Conservation (phyloP, 768 basidiomycete genomes). For the Sarcodon sp. region DNA sequence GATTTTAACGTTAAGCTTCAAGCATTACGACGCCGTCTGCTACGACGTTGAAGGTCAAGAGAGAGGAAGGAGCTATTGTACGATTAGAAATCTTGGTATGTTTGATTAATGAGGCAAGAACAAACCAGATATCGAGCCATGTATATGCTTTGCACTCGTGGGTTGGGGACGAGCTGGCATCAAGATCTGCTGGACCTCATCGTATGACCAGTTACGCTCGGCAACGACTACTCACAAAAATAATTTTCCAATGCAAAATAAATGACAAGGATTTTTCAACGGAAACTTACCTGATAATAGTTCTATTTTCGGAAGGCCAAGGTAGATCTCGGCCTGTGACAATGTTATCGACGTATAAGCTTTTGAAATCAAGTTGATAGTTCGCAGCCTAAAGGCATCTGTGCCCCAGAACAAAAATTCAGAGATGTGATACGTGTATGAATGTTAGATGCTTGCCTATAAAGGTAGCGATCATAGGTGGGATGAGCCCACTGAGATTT, state of each 20-base stretch:
- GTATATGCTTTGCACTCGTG: not conserved
- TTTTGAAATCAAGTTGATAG: conserved; percentile 40
- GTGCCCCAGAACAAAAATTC: not conserved
- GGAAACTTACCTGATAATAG: conserved; percentile 18
- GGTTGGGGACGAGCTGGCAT: conserved; percentile 17
- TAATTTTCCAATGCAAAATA: not conserved
- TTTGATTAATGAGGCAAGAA: conserved; percentile 4
- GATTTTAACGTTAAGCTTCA: not conserved
- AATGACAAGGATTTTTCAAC: not conserved
- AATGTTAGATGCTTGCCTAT: conserved; percentile 27
- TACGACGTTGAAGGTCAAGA: conserved; percentile 35
- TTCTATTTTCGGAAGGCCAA: conserved; percentile 29
- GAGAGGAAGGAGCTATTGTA: conserved; percentile 26
- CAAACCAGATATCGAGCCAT: conserved; percentile 2
- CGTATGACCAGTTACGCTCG: conserved; percentile 37
- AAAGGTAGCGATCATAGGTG: conserved; percentile 32
- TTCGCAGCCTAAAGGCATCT: conserved; percentile 51
- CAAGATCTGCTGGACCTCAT: conserved; percentile 30
- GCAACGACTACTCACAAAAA: conserved; percentile 23
- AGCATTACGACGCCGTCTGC: conserved; percentile 34
- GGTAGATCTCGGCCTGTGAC: conserved; percentile 39
- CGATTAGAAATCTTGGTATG: conserved; percentile 1
- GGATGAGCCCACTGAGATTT: conserved; percentile 31
- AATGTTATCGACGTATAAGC: conserved; percentile 55
- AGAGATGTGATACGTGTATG: not conserved